Base-by-base conservation (phyloP, 306 rosid genomes). In the Abrus pulchellus region DNA sequence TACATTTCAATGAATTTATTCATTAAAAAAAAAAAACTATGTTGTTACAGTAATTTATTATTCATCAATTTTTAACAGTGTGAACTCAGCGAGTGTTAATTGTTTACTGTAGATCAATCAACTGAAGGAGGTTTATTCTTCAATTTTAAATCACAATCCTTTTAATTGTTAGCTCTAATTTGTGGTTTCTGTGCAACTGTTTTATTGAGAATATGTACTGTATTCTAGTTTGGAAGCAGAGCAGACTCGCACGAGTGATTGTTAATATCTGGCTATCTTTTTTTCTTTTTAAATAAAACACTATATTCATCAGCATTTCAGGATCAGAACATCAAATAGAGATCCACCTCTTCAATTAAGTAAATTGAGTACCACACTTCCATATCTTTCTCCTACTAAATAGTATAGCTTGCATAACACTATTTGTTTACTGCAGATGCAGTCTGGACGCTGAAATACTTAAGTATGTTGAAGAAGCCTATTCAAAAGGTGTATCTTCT, bases 401-500 rank as follows among this genome's bases (percentile, higher is more conserved):
- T 20, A 20, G 20, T 20, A 20, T 20, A 20, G 20, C 20, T 20
- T 20, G 20, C 20, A 20, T 20, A 20, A 20, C 56, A 67, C 3
- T 1, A 48, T 56, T 56, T 74, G 40, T 79, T 77, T 52, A 36
- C 77, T 83, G 83, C 90, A 95, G 99, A 68, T 85, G 88, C 71
- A 80, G 93, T 76, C 70, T 95, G 74, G 99, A 95, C 79, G 92
- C 84, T 5, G 99, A 95, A 82, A 68, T 91, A 71, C 81, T 92
- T 52, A 92, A 86, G 84, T 95, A 95, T 87, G 94, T 95, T 71
- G 87, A 87, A 80, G 99, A 95, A 80, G 86, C 93, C 44, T 95
- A 95, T 88, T 98, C 99, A 34, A 95, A 95, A 88, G 99, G 99
- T 52, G 83, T 89, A 72, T 91, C 96, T 77, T 84, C 98, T 54